Conservation (phyloP, 2,329 filamentous ascomycete genomes). For the Fusarium clavum region DNA sequence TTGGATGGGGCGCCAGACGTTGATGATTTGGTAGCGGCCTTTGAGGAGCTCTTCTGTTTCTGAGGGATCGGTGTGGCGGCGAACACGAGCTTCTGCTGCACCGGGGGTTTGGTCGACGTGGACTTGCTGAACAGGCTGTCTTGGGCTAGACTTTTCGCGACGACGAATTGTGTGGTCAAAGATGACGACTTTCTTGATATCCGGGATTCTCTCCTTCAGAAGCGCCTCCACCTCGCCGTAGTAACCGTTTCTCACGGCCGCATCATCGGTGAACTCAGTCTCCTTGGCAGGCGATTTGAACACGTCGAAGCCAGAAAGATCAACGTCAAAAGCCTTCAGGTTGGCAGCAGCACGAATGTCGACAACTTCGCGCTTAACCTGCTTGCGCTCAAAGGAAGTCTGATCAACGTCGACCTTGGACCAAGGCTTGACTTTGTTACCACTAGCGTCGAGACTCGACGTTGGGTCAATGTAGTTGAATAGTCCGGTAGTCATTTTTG, state of each 20-base stretch:
- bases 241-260: slow-evolving; percentile 65
- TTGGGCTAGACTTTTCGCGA: slow-evolving; percentile 62
- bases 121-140: slow-evolving; percentile 75
- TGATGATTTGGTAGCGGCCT: slow-evolving; percentile 65
- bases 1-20: slow-evolving; percentile 55
- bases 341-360: slow-evolving; percentile 39
- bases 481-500: slow-evolving; percentile 34
- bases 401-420: slow-evolving; percentile 42
- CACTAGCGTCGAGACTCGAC: slow-evolving; percentile 24
- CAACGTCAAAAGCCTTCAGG: slow-evolving; percentile 36
- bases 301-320: slow-evolving; percentile 44
- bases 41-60: slow-evolving; percentile 54
- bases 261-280: slow-evolving; percentile 66
- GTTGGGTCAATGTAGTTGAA: slow-evolving; percentile 36
- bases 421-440: slow-evolving; percentile 36
- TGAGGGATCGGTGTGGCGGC: slow-evolving; percentile 64
- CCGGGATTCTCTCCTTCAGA: slow-evolving; percentile 64
- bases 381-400: slow-evolving; percentile 36
- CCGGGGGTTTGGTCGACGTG: slow-evolving; percentile 78
- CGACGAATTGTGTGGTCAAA: slow-evolving; percentile 79
- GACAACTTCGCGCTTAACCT: slow-evolving; percentile 35
- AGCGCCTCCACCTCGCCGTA: slow-evolving; percentile 71
- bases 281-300: slow-evolving; percentile 56
- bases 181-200: slow-evolving; percentile 71
- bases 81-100: slow-evolving; percentile 71